Evolutionary conservation across 129 eudicot genomes (phyloP).

Genomic region (Solidago caesia): DNA sequence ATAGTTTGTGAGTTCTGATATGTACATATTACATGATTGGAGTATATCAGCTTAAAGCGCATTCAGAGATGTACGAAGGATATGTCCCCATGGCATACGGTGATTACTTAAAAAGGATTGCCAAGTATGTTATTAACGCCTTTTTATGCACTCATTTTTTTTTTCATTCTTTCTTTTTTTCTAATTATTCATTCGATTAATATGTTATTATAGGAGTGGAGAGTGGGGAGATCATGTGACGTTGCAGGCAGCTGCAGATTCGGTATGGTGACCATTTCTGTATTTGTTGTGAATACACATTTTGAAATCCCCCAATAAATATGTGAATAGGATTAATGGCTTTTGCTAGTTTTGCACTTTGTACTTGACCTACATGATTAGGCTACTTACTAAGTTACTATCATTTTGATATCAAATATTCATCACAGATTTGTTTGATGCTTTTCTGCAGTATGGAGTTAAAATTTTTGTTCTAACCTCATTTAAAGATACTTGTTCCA

Average conservation of each 20-base stretch:
- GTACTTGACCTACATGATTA: too few species aligned
- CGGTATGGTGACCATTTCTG: slow-evolving; percentile 40
- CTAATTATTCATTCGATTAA: not conserved
- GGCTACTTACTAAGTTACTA: too few species aligned
- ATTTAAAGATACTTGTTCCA: slow-evolving; percentile 68
- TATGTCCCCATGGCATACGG: slow-evolving; percentile 83
- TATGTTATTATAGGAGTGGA: slow-evolving; percentile 52
- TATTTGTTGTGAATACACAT: not conserved
- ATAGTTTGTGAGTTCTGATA: slow-evolving; percentile 8
- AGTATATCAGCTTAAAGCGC: slow-evolving; percentile 70
- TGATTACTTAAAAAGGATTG: slow-evolving; percentile 68
- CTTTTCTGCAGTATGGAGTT: slow-evolving; percentile 65
- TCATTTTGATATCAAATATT: not conserved
- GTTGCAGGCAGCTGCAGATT: slow-evolving; percentile 88
- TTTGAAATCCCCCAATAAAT: not conserved
- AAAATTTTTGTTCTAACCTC: slow-evolving; percentile 72
- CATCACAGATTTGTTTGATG: slow-evolving; percentile 12
- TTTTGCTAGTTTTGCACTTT: too few species aligned
- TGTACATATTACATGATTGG: slow-evolving; percentile 24
- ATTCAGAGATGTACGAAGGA: slow-evolving; percentile 73
- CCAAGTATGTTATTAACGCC: slow-evolving; percentile 44
- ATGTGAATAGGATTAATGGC: not conserved
- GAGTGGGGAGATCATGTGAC: slow-evolving; percentile 96
- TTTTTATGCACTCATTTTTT: not conserved
- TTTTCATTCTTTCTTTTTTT: not conserved